phyloP scores from a whole-genome alignment of 2,329 filamentous ascomycete species.

The Fusarium chuoi region DNA sequence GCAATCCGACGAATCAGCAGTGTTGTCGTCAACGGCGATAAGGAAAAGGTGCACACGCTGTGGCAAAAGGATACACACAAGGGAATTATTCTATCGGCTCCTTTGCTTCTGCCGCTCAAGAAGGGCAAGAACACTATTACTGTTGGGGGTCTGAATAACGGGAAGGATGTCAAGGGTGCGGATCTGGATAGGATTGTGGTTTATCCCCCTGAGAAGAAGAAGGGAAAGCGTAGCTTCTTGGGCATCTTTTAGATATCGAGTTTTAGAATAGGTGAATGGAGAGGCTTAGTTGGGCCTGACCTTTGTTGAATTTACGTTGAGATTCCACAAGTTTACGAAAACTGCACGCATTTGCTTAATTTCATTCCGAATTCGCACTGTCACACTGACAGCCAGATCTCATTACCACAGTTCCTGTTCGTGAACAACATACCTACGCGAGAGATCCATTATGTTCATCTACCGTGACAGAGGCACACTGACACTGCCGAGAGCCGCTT shows the following conservation, averaged over 20 bases:
- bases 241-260: not conserved
- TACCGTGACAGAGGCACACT: accelerated
- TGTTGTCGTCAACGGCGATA: constrained; percentile 65
- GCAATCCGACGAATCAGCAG: constrained; percentile 69
- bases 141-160: constrained; percentile 67
- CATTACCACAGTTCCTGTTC: accelerated
- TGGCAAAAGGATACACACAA: constrained; percentile 66
- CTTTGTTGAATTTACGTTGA: not conserved
- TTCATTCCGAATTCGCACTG: accelerated
- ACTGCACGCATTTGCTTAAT: accelerated
- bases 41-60: constrained; percentile 56
- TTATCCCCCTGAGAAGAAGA: constrained; percentile 62
- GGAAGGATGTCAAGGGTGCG: constrained; percentile 65
- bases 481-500: accelerated
- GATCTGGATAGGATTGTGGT: constrained; percentile 70
- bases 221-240: constrained; percentile 6
- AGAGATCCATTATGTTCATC: not conserved
- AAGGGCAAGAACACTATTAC: constrained; percentile 66
- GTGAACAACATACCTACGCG: accelerated
- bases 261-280: accelerated
- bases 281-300: accelerated
- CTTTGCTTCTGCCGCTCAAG: constrained; percentile 63
- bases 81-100: constrained; percentile 67
- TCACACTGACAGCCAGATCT: accelerated
- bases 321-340: accelerated